These are phyloP conservation scores for Passiflora organensis DNA, from an alignment of 345 rosid species.

Conservation along the genomic window DNA sequence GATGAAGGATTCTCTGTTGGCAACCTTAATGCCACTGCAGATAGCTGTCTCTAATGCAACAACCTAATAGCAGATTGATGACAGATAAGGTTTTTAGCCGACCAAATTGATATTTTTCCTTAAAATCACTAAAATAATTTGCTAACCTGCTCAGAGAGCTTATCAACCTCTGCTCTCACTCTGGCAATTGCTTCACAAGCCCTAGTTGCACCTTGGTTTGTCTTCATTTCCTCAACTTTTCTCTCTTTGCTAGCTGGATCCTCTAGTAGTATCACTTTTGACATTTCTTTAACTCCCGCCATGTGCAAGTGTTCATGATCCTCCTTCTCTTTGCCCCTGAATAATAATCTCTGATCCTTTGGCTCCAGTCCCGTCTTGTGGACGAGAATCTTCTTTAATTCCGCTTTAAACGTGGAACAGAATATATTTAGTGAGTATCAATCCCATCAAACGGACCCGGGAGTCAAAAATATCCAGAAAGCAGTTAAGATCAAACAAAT, in stretches of 20 bases:
- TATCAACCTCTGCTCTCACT: slow-evolving; percentile 44
- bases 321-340: slow-evolving; percentile 48
- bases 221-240: slow-evolving; percentile 39
- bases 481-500: too few relatives aligned
- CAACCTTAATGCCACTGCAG: slow-evolving; percentile 26
- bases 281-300: slow-evolving; percentile 47
- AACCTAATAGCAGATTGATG: slow-evolving; percentile 37
- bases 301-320: slow-evolving; percentile 42
- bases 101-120: not conserved
- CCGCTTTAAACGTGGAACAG: slow-evolving; percentile 26
- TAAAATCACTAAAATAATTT: not conserved
- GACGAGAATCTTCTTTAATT: slow-evolving; percentile 38
- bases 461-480: too few relatives aligned
- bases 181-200: slow-evolving; percentile 33
- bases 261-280: slow-evolving; percentile 43
- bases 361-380: slow-evolving; percentile 45
- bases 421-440: too few relatives aligned
- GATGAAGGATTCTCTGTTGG: slow-evolving; percentile 36
- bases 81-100: slow-evolving; percentile 1
- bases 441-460: too few relatives aligned
- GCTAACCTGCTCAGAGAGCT: slow-evolving; percentile 42
- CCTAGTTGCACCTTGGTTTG: slow-evolving; percentile 21
- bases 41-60: slow-evolving; percentile 33
- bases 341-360: slow-evolving; percentile 44
- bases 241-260: slow-evolving; percentile 56